phyloP scores from a whole-genome alignment of 2,329 filamentous ascomycete species.

The Colletotrichum musae region DNA sequence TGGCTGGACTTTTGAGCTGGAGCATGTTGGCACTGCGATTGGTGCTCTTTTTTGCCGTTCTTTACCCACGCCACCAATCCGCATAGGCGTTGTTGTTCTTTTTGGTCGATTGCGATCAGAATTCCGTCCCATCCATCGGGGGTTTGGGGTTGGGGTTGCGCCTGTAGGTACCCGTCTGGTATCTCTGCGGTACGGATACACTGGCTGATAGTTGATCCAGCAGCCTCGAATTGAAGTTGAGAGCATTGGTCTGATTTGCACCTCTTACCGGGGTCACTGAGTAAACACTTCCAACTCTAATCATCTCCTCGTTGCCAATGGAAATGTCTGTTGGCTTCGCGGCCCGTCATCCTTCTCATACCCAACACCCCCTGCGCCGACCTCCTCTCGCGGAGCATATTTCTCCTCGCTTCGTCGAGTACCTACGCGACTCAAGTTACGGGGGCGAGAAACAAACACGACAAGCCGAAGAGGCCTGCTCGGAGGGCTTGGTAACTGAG shows the following conservation, averaged over 20 bases:
- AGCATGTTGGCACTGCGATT: constrained; percentile 13
- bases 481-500: constrained; percentile 23
- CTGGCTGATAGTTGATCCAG: neutral
- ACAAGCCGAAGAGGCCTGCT: neutral
- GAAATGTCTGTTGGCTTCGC: constrained; percentile 3
- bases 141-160: neutral
- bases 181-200: constrained; percentile 28
- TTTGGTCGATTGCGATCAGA: constrained; percentile 8
- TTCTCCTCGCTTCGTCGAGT: neutral
- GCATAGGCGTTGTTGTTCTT: neutral
- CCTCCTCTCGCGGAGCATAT: neutral
- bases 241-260: constrained; percentile 9
- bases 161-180: constrained; percentile 25
- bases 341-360: too few species aligned
- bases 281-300: constrained; percentile 21
- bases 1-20: constrained; percentile 2
- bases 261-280: neutral
- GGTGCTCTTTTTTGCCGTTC: constrained; percentile 30
- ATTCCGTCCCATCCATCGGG: constrained; percentile 9
- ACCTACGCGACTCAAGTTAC: neutral
- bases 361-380: neutral
- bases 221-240: neutral
- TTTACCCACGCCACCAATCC: constrained; percentile 29
- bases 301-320: too few species aligned
- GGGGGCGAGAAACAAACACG: constrained; percentile 1